Evolutionary conservation across 176 grass and related monocot genomes (phyloP).

Genomic region (Tillandsia fasciculata): DNA sequence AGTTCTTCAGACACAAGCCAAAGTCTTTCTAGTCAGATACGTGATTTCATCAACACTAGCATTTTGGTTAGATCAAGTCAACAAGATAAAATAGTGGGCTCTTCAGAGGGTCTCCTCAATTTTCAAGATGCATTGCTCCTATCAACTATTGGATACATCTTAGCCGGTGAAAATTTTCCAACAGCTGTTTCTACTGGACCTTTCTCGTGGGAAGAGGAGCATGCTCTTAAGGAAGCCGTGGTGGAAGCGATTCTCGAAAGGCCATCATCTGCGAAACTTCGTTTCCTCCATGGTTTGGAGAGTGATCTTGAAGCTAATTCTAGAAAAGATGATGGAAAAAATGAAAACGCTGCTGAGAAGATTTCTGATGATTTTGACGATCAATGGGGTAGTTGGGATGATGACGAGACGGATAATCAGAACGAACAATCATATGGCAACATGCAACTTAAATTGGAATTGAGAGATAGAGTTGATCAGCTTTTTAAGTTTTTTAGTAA

Average conservation of each 20-base stretch:
- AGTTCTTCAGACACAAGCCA: conserved; percentile 78
- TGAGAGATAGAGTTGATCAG: conserved; percentile 84
- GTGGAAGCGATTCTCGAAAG: conserved; percentile 79
- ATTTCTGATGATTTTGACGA: conserved; percentile 84
- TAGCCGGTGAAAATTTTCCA: conserved; percentile 88
- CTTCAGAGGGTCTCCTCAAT: conserved; percentile 57
- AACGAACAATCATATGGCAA: conserved; percentile 54
- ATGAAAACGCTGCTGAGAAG: conserved; percentile 29
- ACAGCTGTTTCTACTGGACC: conserved; percentile 69
- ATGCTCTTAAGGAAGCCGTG: conserved; percentile 76
- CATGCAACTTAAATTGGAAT: conserved; percentile 87
- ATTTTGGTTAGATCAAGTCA: conserved; percentile 51
- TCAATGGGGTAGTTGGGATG: conserved; percentile 88
- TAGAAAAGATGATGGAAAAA: conserved; percentile 33
- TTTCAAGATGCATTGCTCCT: conserved; percentile 86
- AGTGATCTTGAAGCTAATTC: conserved; percentile 62
- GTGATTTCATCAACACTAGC: conserved; percentile 91
- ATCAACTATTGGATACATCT: conserved; percentile 78
- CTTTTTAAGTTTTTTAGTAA: conserved; percentile 82
- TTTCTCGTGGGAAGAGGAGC: conserved; percentile 98
- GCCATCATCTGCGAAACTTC: conserved; percentile 60
- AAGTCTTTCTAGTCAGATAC: conserved; percentile 88
- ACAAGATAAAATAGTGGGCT: conserved; percentile 26
- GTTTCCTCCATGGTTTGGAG: conserved; percentile 62
- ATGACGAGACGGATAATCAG: conserved; percentile 57